These are phyloP conservation scores for Berberis thunbergii DNA, from an alignment of 164 flowering plant genomes.

Conservation along the genomic window DNA sequence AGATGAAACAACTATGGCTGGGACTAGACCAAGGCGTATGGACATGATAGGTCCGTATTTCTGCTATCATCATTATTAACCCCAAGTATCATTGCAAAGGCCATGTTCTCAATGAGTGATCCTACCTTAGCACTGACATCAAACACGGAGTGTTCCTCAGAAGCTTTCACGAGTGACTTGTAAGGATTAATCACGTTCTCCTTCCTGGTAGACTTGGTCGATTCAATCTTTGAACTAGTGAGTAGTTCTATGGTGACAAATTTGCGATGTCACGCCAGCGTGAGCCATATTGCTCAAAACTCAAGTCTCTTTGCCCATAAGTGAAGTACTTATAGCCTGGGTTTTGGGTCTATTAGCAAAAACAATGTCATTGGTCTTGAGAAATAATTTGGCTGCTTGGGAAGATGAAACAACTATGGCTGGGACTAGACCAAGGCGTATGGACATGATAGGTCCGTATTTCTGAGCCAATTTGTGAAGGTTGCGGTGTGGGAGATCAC, in stretches of 20 bases:
- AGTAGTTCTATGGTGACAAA: too few relatives aligned
- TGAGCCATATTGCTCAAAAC: conserved; percentile 9
- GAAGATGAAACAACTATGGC: conserved; percentile 7
- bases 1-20: too few relatives aligned
- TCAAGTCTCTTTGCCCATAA: conserved; percentile 13
- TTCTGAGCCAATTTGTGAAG: conserved; percentile 9
- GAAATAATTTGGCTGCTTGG: conserved; percentile 3
- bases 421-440: conserved; percentile 6
- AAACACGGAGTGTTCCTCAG: background rate
- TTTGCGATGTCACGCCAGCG: too few relatives aligned
- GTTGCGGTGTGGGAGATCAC: conserved; percentile 24
- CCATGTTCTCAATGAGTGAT: conserved; percentile 12
- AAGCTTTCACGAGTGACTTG: conserved; percentile 4
- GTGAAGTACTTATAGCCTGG: conserved; percentile 12
- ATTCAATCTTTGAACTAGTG: too few relatives aligned
- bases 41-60: too few relatives aligned
- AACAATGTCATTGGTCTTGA: conserved; percentile 3
- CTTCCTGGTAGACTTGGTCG: conserved; percentile 14
- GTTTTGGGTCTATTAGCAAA: conserved; percentile 8
- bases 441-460: conserved; percentile 15
- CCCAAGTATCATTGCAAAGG: too few relatives aligned
- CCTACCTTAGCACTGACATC: conserved; percentile 18
- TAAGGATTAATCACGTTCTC: conserved; percentile 10
- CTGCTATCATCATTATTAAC: too few relatives aligned
- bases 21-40: too few relatives aligned